These are phyloP conservation scores for Gossypium laxum DNA, from an alignment of 441 rosid species.

Conservation along the genomic window DNA sequence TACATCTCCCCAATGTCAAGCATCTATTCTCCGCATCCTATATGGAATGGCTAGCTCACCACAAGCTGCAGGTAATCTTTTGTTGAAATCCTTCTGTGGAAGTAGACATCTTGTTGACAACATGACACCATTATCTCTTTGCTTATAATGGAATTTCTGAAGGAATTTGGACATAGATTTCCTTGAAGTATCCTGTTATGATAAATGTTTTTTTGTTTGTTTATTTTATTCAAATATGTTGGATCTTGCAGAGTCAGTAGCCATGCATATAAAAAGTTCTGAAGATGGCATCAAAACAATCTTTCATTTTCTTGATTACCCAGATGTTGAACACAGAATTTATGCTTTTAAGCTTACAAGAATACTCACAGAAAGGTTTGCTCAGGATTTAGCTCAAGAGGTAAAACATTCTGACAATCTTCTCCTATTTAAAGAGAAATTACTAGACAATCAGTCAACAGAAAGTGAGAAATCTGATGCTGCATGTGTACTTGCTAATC, in stretches of 20 bases:
- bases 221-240: conserved; percentile 1
- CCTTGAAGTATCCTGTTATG: neutral
- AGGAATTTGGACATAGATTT: neutral
- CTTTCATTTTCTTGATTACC: conserved; percentile 23
- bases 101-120: neutral
- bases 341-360: conserved; percentile 29
- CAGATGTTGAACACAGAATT: conserved; percentile 26
- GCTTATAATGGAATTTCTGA: neutral
- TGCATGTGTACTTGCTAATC: conserved; percentile 33
- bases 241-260: conserved; percentile 26
- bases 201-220: neutral
- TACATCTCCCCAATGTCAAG: conserved; percentile 25
- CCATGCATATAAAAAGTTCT: conserved; percentile 20
- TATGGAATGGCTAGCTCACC: conserved; percentile 34
- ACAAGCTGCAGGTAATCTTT: conserved; percentile 30
- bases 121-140: neutral
- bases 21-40: conserved; percentile 23
- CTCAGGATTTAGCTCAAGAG: conserved; percentile 25
- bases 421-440: conserved; percentile 23
- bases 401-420: conserved; percentile 23
- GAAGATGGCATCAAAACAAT: conserved; percentile 27
- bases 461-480: conserved; percentile 36
- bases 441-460: conserved; percentile 26
- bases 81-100: no score
- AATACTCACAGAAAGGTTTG: conserved; percentile 25